Evolutionary conservation across 192 early-diverging fungal genomes (phyloP).

Genomic region (Gonapodya sp.): DNA sequence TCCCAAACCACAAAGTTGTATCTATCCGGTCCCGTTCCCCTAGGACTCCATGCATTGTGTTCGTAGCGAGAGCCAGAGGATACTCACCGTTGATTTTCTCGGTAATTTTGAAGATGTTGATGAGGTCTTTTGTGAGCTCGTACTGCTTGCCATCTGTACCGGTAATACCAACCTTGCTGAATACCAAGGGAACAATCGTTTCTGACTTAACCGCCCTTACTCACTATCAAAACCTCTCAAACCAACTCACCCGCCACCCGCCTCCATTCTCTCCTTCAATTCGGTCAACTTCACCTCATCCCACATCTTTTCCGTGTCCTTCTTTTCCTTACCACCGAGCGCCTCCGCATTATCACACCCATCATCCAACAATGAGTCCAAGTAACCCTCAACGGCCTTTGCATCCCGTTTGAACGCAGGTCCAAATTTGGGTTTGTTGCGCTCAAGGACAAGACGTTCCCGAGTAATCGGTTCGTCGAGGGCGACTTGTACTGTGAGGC

Average conservation of each 20-base stretch:
- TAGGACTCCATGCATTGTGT: too few relatives aligned
- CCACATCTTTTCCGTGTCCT: constrained; percentile 26
- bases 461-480: constrained; percentile 70
- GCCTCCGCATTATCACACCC: not conserved
- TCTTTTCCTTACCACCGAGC: constrained; percentile 13
- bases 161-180: constrained; percentile 34
- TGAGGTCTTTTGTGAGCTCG: constrained; percentile 46
- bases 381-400: constrained; percentile 71
- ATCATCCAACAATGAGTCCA: constrained; percentile 45
- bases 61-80: not conserved
- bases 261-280: constrained; percentile 35
- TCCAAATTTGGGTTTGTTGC: constrained; percentile 84
- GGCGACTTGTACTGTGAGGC: constrained; percentile 84
- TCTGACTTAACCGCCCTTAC: constrained; percentile 10
- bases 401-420: constrained; percentile 86
- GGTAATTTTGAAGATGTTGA: constrained; percentile 29
- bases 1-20: too few relatives aligned
- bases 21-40: too few relatives aligned
- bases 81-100: constrained; percentile 40
- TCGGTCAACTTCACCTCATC: constrained; percentile 44
- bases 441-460: constrained; percentile 69
- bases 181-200: constrained; percentile 10
- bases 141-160: constrained; percentile 55
- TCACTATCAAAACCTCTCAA: constrained; percentile 17
- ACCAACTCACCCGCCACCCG: constrained; percentile 14